Evolutionary conservation across 2,329 filamentous ascomycete species (phyloP).

Genomic region (Chaetomiaceae sp.): DNA sequence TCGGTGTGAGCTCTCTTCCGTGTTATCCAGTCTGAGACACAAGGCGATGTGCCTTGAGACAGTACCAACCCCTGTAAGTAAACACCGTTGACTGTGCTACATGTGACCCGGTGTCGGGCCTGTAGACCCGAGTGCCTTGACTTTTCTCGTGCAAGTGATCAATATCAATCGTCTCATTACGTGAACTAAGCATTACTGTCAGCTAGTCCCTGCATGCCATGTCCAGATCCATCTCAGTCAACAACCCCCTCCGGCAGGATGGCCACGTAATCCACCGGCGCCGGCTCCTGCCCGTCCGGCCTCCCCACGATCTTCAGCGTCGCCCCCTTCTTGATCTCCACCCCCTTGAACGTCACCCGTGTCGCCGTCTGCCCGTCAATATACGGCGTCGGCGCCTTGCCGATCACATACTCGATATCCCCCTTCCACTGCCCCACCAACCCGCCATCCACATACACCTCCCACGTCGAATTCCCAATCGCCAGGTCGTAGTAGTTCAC

Average conservation of each 20-base stretch:
- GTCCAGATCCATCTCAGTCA: constrained; percentile 35
- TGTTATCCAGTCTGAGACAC: no score
- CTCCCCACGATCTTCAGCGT: constrained; percentile 48
- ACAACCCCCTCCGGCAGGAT: constrained; percentile 53
- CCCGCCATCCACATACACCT: constrained; percentile 48
- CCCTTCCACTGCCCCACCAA: constrained; percentile 54
- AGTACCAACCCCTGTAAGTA: no score
- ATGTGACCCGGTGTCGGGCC: no score
- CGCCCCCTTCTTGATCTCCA: constrained; percentile 46
- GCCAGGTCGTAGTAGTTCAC: constrained; percentile 59
- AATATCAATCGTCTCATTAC: no score
- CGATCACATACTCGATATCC: constrained; percentile 52
- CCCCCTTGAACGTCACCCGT: constrained; percentile 50
- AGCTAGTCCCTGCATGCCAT: neutral
- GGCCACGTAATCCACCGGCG: constrained; percentile 61
- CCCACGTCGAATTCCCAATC: constrained; percentile 60
- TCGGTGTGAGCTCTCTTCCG: no score
- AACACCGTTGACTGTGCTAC: no score
- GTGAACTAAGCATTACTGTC: no score
- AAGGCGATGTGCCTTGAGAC: no score
- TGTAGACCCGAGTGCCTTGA: no score
- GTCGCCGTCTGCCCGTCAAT: constrained; percentile 61
- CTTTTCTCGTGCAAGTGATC: no score
- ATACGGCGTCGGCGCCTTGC: constrained; percentile 51
- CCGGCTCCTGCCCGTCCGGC: constrained; percentile 55